Evolutionary conservation across 345 rosid species (phyloP), one percentile per base, ranked within the genome.

Genomic region (Moringa oleifera): DNA sequence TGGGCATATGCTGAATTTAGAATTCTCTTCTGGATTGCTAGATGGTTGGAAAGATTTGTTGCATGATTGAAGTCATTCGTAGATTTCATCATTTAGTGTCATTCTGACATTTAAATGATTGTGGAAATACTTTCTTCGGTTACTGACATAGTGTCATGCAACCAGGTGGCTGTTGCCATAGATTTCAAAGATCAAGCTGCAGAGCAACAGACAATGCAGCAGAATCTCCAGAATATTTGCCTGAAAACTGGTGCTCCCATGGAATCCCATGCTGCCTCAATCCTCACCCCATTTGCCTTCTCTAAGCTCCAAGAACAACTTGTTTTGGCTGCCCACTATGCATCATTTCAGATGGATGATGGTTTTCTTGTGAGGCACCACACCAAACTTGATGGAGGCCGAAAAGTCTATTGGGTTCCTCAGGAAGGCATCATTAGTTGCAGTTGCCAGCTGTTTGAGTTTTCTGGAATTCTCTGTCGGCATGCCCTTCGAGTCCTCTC

Each of bases 131-230:
- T 25, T 46, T 22, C 10, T 23, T 37, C 28, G 49, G 18, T 59
- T 13, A 6, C 65, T 76, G 64, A 75, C 56, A 45, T 36, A 13
- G 25, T 11, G 11, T 63, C 33, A 56, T 52, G 36, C 63, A 50
- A 72, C 41, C 75, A 93, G 97, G 97, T 86, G 49, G 88, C 97
- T 41, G 86, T 86, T 64, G 86, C 85, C 0, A 87, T 87, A 53
- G 97, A 90, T 80, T 89, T 93, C 59, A 89, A 87, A 87, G 98
- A 93, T 76, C 98, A 90, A 73, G 87, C 91, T 8, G 91, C 90
- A 25, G 98, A 93, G 77, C 98, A 90, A 75, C 97, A 89, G 68
- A 87, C 88, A 25, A 93, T 93, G 98, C 98, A 89, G 75, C 96
- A 85, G 72, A 93, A 89, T 74, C 85, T 93, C 51, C 97, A 89